These are phyloP conservation scores for Daldinia sp. DNA, from an alignment of 2,329 filamentous ascomycete genomes.

Conservation along the genomic window DNA sequence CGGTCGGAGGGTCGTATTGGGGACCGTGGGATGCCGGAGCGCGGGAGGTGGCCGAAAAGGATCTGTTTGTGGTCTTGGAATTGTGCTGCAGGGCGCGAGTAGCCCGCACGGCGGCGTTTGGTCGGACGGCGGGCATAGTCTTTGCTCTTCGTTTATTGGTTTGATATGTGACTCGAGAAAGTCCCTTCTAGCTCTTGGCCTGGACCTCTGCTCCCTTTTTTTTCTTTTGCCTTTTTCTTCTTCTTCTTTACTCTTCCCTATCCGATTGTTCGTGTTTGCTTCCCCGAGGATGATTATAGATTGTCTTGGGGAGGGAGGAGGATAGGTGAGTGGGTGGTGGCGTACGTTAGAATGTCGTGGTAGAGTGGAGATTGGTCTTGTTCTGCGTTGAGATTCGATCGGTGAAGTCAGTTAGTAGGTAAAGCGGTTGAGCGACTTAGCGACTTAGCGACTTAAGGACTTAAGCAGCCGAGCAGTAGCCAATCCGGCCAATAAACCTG, in stretches of 20 bases:
- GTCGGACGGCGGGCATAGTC: conserved; percentile 45
- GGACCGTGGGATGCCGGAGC: conserved; percentile 67
- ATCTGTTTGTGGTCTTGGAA: conserved; percentile 11
- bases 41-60: conserved; percentile 56
- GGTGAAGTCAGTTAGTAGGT: conserved; percentile 30
- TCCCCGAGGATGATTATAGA: background rate
- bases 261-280: background rate
- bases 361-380: conserved; percentile 33
- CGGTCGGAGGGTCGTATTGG: conserved; percentile 87
- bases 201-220: conserved; percentile 1
- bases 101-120: conserved; percentile 43
- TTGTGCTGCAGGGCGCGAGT: conserved; percentile 42
- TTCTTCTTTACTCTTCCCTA: background rate
- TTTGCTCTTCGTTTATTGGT: background rate
- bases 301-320: background rate
- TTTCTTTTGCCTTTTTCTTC: background rate
- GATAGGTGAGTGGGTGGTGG: conserved; percentile 4
- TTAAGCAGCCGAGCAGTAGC: conserved; percentile 1
- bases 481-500: too few species aligned
- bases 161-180: background rate
- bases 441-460: too few species aligned
- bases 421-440: conserved; percentile 32
- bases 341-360: conserved; percentile 16
- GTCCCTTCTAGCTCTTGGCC: conserved; percentile 4
- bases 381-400: conserved; percentile 11